Percentiles rank a stretch among this genome's conserved stretches.
These are phyloP conservation scores for Neocatenulostroma microsporum DNA, from an alignment of 2,329 filamentous ascomycete genomes.

Conservation along the genomic window DNA sequence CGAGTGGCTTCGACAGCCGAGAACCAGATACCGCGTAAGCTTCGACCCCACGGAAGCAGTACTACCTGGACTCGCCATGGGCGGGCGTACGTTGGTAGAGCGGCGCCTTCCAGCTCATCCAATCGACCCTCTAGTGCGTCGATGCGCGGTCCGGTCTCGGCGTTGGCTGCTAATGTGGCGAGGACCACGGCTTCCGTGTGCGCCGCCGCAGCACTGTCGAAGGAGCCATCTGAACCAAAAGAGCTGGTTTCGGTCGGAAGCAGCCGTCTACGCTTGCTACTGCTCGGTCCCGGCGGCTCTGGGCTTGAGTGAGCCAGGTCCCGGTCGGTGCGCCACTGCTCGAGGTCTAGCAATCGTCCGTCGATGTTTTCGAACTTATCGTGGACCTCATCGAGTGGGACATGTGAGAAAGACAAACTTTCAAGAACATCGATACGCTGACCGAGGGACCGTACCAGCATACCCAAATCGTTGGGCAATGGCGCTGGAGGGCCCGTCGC, in stretches of 20 bases:
- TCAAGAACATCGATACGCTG: conserved; percentile 62
- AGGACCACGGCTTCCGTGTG: conserved; percentile 29
- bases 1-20: conserved; percentile 33
- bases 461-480: conserved; percentile 41
- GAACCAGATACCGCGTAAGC: conserved; percentile 49
- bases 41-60: conserved; percentile 59
- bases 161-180: conserved; percentile 26
- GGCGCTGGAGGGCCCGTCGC: conserved; percentile 8
- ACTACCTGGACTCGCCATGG: conserved; percentile 73
- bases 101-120: conserved; percentile 48
- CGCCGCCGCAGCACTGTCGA: conserved; percentile 28
- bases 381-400: conserved; percentile 60
- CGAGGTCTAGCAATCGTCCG: conserved; percentile 60
- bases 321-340: conserved; percentile 40
- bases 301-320: conserved; percentile 14
- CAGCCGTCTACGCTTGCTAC: conserved; percentile 26
- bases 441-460: conserved; percentile 43
- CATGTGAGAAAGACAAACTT: conserved; percentile 59
- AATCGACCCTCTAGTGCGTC: conserved; percentile 43
- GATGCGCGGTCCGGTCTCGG: conserved; percentile 38
- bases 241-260: conserved; percentile 30
- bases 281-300: conserved; percentile 21
- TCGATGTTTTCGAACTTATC: conserved; percentile 62
- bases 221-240: conserved; percentile 34
- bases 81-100: conserved; percentile 52